Percentiles rank a stretch among this genome's conserved stretches.
Evolutionary conservation across 2,329 filamentous ascomycete genomes (phyloP).

Genomic region (Pseudomassariella vexata): DNA sequence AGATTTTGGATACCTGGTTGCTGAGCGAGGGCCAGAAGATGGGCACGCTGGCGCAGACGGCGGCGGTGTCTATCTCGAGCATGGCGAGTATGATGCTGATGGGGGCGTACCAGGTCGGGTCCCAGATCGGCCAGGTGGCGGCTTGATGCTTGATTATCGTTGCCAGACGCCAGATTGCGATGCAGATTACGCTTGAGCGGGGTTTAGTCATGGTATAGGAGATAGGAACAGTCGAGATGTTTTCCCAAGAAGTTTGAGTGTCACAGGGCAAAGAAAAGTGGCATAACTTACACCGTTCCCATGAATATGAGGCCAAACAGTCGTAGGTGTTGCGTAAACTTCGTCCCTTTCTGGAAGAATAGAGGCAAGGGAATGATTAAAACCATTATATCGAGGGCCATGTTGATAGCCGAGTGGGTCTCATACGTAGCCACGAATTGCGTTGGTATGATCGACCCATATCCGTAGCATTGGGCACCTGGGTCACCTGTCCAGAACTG

Average conservation of each 20-base stretch:
- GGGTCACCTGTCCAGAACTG: conserved; percentile 13
- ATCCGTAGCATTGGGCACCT: conserved; percentile 20
- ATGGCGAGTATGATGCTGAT: conserved; percentile 19
- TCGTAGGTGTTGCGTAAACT: conserved; percentile 2
- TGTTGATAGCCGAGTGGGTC: conserved; percentile 25
- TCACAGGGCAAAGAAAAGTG: neutral
- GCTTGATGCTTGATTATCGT: conserved; percentile 23
- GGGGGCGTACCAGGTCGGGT: conserved; percentile 27
- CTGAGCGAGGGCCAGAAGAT: conserved; percentile 22
- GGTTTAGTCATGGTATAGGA: neutral
- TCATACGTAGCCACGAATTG: conserved; percentile 24
- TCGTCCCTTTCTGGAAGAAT: conserved; percentile 2
- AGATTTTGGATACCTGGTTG: conserved; percentile 19
- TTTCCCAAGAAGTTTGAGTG: too few relatives aligned
- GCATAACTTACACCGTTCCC: conserved; percentile 5
- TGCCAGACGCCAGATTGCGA: conserved; percentile 25
- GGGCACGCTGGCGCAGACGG: conserved; percentile 20
- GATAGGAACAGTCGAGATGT: too few relatives aligned
- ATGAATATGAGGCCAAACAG: conserved; percentile 4
- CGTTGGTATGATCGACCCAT: conserved; percentile 17
- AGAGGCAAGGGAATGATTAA: conserved; percentile 4
- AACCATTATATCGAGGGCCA: conserved; percentile 21
- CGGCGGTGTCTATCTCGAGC: conserved; percentile 19
- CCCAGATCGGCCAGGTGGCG: conserved; percentile 23
- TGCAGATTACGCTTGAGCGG: conserved; percentile 16